Conservation (phyloP, 345 rosid species). For the Psidium guajava region DNA sequence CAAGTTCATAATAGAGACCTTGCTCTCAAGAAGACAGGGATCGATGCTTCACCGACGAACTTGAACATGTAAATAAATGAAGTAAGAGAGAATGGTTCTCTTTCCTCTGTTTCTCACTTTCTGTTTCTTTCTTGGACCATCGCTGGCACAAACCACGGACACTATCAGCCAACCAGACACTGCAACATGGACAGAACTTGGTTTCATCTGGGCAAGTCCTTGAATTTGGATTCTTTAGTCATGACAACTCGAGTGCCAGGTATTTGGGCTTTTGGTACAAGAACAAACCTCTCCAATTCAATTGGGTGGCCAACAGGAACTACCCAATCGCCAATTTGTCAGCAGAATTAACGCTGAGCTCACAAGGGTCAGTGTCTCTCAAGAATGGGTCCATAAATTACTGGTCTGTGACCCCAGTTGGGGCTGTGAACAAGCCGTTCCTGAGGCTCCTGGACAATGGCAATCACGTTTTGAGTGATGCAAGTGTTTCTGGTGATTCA, state of each 20-base stretch:
- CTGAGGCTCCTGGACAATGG: slow-evolving; percentile 19
- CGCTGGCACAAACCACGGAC: neutral
- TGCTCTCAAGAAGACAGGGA: neutral
- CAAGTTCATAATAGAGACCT: neutral
- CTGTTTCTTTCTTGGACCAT: neutral
- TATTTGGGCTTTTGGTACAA: slow-evolving; percentile 18
- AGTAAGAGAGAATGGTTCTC: neutral
- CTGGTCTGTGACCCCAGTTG: slow-evolving; percentile 3
- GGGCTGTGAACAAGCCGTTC: neutral
- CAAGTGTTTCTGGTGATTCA: neutral
- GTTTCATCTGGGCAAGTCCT: slow-evolving; percentile 4
- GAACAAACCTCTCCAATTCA: slow-evolving; percentile 1
- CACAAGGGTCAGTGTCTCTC: slow-evolving; percentile 9
- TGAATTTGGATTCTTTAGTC: slow-evolving; percentile 15
- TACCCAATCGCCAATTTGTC: slow-evolving; percentile 6
- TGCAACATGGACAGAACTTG: slow-evolving; percentile 6
- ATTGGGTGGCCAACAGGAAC: slow-evolving; percentile 19
- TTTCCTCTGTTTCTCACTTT: neutral
- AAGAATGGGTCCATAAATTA: neutral
- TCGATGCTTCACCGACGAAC: neutral
- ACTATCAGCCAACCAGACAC: neutral
- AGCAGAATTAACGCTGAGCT: slow-evolving; percentile 1
- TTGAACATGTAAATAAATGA: neutral
- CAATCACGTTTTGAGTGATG: slow-evolving; percentile 12
- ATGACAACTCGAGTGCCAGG: neutral